Evolutionary conservation across 164 flowering plant genomes (phyloP).

Genomic region (Piper betle): DNA sequence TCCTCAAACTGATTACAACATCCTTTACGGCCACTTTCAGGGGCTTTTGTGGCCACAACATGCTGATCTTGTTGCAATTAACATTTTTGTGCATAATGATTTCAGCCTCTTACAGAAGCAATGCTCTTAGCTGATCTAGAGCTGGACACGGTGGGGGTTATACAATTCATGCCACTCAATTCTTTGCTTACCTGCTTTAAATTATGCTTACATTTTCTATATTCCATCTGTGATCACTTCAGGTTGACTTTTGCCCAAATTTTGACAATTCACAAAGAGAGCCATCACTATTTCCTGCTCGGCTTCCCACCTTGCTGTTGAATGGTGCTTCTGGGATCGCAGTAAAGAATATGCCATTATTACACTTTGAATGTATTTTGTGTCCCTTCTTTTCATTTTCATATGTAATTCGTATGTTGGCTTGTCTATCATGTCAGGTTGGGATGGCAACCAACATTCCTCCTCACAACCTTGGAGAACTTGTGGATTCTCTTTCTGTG

Average conservation of each 20-base stretch:
- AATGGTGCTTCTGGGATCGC: slow-evolving; percentile 99
- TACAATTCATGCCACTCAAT: neutral
- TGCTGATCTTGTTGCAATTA: neutral
- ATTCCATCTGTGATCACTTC: slow-evolving; percentile 14
- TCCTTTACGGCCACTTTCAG: neutral
- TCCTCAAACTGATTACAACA: neutral
- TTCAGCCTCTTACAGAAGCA: slow-evolving; percentile 85
- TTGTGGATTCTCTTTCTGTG: slow-evolving; percentile 86
- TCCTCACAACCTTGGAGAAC: slow-evolving; percentile 98
- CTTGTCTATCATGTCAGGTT: too few species aligned
- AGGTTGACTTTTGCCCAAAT: slow-evolving; percentile 93
- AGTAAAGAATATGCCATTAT: slow-evolving; percentile 20
- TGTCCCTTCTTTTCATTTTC: neutral
- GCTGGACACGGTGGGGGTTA: slow-evolving; percentile 49
- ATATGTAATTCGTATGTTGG: too few species aligned
- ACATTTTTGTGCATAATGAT: slow-evolving; percentile 1
- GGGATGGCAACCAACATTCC: slow-evolving; percentile 95
- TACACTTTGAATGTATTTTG: neutral
- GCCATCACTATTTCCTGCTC: slow-evolving; percentile 86
- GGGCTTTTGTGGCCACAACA: neutral
- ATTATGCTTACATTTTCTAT: neutral
- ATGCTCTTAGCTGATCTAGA: slow-evolving; percentile 84
- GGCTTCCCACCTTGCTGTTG: slow-evolving; percentile 68
- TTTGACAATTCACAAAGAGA: slow-evolving; percentile 93
- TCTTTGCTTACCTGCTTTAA: neutral